These are phyloP conservation scores for Mycena metata DNA, from an alignment of 768 basidiomycete species.

Conservation along the genomic window DNA sequence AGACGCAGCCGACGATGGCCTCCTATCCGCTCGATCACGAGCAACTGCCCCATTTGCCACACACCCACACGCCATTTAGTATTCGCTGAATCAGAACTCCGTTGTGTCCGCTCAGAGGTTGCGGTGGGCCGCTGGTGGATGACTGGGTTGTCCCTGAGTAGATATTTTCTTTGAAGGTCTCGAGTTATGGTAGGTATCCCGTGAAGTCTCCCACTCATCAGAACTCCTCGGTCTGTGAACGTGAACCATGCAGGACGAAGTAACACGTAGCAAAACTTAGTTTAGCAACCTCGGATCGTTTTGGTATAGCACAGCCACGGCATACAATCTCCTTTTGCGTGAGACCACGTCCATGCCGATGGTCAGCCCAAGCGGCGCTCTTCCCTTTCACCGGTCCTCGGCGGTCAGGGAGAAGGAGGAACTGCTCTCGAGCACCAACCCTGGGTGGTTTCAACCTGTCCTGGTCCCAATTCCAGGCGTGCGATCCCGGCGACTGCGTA, in stretches of 20 bases:
- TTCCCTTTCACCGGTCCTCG: conserved; percentile 58
- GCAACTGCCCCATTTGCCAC: background rate
- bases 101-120: background rate
- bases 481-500: conserved; percentile 67
- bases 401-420: conserved; percentile 59
- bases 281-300: too few relatives aligned
- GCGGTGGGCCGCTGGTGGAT: too few relatives aligned
- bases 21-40: background rate
- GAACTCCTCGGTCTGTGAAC: too few relatives aligned
- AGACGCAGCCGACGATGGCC: background rate
- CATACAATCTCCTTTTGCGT: background rate
- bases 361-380: conserved; percentile 45
- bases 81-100: conserved; percentile 5
- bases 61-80: too few relatives aligned
- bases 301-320: too few relatives aligned
- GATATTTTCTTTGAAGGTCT: background rate
- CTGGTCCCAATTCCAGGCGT: conserved; percentile 72
- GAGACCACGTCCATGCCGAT: conserved; percentile 24
- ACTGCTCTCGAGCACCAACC: conserved; percentile 39
- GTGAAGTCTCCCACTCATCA: background rate
- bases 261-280: background rate
- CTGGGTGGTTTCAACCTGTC: conserved; percentile 67
- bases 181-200: background rate
- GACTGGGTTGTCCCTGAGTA: too few relatives aligned
- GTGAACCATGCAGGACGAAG: background rate